phyloP scores from a whole-genome alignment of 768 basidiomycete species.

The Kondoa malvinella region DNA sequence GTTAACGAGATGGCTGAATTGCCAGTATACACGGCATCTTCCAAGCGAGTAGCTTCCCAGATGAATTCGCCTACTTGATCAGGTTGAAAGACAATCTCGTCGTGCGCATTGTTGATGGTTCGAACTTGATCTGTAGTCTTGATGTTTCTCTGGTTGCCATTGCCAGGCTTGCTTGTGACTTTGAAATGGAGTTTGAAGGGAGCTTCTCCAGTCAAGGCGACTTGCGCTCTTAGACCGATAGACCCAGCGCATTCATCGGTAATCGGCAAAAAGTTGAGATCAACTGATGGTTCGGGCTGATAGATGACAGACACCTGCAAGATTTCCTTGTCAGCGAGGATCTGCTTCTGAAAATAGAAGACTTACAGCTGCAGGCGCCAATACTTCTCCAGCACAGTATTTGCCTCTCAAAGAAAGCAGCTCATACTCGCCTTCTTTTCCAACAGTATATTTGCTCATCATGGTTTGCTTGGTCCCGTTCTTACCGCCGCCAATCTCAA shows the following conservation, averaged over 20 bases:
- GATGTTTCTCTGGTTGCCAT: slow-evolving; percentile 44
- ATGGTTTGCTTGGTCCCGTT: slow-evolving; percentile 19
- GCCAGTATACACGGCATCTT: slow-evolving; percentile 60
- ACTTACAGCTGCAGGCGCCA: slow-evolving; percentile 29
- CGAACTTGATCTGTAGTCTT: slow-evolving; percentile 31
- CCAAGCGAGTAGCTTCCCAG: slow-evolving; percentile 61
- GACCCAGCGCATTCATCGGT: slow-evolving; percentile 38
- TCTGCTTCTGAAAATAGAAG: background rate
- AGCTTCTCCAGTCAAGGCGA: slow-evolving; percentile 70
- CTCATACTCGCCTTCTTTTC: slow-evolving; percentile 53
- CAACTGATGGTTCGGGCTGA: slow-evolving; percentile 56
- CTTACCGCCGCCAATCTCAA: slow-evolving; percentile 1
- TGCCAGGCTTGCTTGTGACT: slow-evolving; percentile 38
- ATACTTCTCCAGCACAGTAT: slow-evolving; percentile 65
- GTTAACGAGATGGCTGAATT: slow-evolving; percentile 54
- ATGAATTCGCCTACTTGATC: slow-evolving; percentile 75
- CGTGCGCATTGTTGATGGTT: slow-evolving; percentile 51
- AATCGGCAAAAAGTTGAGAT: slow-evolving; percentile 37
- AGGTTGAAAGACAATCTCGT: slow-evolving; percentile 68
- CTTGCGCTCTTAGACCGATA: slow-evolving; percentile 70
- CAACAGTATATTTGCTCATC: slow-evolving; percentile 34
- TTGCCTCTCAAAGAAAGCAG: slow-evolving; percentile 53
- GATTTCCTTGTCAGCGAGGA: background rate
- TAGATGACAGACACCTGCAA: slow-evolving; percentile 22
- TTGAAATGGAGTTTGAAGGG: slow-evolving; percentile 74